phyloP scores from a whole-genome alignment of 2,329 filamentous ascomycete species.

The Lecanosticta acicola region DNA sequence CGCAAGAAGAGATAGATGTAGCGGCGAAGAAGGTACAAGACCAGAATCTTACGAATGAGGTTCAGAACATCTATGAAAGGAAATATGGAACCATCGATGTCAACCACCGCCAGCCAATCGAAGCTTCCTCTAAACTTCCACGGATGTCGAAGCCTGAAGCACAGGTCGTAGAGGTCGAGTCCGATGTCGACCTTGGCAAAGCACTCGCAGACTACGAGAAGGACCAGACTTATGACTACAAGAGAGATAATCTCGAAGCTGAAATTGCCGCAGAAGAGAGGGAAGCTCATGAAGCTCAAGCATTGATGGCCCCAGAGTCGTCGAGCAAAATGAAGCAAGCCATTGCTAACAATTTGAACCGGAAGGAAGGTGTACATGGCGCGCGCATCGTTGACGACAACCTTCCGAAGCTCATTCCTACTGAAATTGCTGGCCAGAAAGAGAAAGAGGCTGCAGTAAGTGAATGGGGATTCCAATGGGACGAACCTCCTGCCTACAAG shows the following conservation, averaged over 20 bases:
- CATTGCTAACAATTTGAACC: constrained; percentile 7
- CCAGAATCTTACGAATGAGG: constrained; percentile 33
- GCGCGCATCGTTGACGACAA: constrained; percentile 10
- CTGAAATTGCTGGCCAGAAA: constrained; percentile 4
- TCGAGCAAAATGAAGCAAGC: constrained; percentile 5
- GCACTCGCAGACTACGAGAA: constrained; percentile 26
- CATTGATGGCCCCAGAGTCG: constrained; percentile 9
- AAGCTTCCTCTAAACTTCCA: neutral
- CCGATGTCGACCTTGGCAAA: constrained; percentile 20
- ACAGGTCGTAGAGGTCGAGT: constrained; percentile 20
- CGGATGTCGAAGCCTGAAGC: constrained; percentile 4
- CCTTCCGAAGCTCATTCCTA: constrained; percentile 8
- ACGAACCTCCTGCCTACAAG: constrained; percentile 50
- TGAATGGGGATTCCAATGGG: constrained; percentile 20
- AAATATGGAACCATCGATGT: constrained; percentile 37
- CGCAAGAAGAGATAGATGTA: constrained; percentile 11
- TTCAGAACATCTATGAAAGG: constrained; percentile 41
- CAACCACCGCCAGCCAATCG: constrained; percentile 22
- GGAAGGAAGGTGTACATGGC: constrained; percentile 13
- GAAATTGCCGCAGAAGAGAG: constrained; percentile 22
- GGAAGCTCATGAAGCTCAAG: constrained; percentile 16
- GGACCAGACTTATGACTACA: constrained; percentile 15
- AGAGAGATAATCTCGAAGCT: constrained; percentile 19
- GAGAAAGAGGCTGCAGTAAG: constrained; percentile 2
- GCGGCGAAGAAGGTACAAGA: constrained; percentile 26